phyloP scores from a whole-genome alignment of 1,284 basidiomycete genomes.

The Thecaphora thlaspeos region DNA sequence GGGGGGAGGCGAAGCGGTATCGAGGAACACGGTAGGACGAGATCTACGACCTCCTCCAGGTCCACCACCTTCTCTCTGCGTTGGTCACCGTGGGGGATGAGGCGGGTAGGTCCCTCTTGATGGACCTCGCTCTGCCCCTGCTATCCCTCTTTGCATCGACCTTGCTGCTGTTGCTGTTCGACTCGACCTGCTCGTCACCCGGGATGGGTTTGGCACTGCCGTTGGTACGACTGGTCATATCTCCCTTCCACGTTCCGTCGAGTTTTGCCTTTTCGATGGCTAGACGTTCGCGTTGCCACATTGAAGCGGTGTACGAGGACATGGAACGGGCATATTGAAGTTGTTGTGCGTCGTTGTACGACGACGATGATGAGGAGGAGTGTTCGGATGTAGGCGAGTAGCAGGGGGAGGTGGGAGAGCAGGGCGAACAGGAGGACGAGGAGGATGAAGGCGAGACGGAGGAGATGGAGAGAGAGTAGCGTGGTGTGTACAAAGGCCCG shows the following conservation, averaged over 20 bases:
- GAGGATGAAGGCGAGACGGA: conserved; percentile 19
- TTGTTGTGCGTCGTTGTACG: conserved; percentile 3
- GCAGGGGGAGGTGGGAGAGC: conserved; percentile 6
- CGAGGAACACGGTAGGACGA: no score
- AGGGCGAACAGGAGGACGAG: conserved; percentile 14
- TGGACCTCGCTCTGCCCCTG: not conserved
- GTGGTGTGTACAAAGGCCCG: conserved; percentile 3
- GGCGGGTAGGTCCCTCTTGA: no score
- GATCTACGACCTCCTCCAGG: no score
- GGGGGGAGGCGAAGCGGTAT: no score
- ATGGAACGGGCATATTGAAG: conserved; percentile 18
- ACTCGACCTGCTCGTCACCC: not conserved
- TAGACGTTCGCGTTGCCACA: conserved; percentile 33
- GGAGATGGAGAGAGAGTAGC: conserved; percentile 11
- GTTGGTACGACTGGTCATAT: conserved; percentile 20
- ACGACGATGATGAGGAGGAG: not conserved
- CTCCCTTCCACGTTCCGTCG: conserved; percentile 27
- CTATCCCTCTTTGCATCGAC: not conserved
- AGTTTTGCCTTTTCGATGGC: conserved; percentile 34
- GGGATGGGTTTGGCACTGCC: conserved; percentile 18
- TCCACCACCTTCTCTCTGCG: no score
- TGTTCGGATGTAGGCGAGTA: conserved; percentile 17
- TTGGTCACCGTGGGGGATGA: no score
- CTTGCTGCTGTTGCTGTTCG: not conserved
- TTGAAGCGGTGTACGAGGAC: conserved; percentile 20